Evolutionary conservation across 306 rosid species (phyloP).

Genomic region (Gastrolobium bilobum): DNA sequence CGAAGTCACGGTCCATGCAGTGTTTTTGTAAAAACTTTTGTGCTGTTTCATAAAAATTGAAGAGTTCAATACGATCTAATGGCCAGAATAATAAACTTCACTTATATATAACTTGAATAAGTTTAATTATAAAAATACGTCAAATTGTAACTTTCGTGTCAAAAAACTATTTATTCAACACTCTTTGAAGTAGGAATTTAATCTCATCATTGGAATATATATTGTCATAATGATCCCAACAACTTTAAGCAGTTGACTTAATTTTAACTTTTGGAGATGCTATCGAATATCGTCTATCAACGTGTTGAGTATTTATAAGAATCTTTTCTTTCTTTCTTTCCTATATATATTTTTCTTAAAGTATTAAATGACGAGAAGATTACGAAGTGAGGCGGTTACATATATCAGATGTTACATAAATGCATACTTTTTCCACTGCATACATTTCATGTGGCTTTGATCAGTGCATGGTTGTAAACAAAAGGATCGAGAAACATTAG

Average conservation of each 20-base stretch:
- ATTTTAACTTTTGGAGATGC: background rate
- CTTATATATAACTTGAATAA: background rate
- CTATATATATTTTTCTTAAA: background rate
- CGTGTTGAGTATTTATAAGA: background rate
- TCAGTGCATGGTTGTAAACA: background rate
- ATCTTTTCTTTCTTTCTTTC: background rate
- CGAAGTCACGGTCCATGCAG: background rate
- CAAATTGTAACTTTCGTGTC: background rate
- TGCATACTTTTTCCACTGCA: background rate
- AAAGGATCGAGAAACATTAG: background rate
- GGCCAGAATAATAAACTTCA: background rate
- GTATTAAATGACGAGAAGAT: background rate
- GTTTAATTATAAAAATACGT: no score
- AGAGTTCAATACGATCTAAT: background rate
- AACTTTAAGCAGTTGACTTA: slow-evolving; percentile 29
- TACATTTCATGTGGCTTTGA: slow-evolving; percentile 16
- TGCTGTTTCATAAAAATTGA: background rate
- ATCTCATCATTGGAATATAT: background rate
- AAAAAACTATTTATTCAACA: background rate
- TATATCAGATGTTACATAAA: background rate
- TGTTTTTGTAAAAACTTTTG: background rate
- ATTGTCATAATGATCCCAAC: background rate
- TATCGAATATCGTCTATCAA: background rate
- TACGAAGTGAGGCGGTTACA: background rate
- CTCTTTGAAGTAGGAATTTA: background rate